phyloP scores from a whole-genome alignment of 306 rosid genomes.

The Vigna angularis region DNA sequence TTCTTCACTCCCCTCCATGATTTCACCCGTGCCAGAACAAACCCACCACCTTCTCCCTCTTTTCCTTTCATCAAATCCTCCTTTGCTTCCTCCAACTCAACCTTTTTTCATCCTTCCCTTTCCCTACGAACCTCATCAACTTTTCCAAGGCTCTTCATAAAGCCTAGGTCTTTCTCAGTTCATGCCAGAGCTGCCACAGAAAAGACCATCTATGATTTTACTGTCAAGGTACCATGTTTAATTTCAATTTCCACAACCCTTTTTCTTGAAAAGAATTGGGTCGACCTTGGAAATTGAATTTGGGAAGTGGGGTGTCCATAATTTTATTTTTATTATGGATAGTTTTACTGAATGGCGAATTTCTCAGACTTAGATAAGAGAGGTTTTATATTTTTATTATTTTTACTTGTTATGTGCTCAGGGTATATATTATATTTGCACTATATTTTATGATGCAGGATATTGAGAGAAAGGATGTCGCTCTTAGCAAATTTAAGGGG shows the following conservation, averaged over 20 bases:
- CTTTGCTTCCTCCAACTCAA: conserved; percentile 68
- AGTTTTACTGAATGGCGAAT: not conserved
- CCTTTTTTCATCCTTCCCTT: conserved; percentile 55
- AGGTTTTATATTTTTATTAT: not conserved
- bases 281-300: conserved; percentile 31
- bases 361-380: not conserved
- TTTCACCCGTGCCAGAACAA: conserved; percentile 40
- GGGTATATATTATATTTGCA: conserved; percentile 8
- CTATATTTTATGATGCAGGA: conserved; percentile 62
- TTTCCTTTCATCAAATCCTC: conserved; percentile 59
- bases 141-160: conserved; percentile 43
- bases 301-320: not conserved
- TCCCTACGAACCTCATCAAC: conserved; percentile 46
- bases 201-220: conserved; percentile 79
- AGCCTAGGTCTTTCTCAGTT: conserved; percentile 58
- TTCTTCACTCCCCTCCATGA: conserved; percentile 50
- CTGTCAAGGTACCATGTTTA: conserved; percentile 70
- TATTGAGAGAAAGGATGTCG: conserved; percentile 82
- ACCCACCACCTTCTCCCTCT: conserved; percentile 35
- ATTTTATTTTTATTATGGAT: not conserved
- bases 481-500: conserved; percentile 87
- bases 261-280: conserved; percentile 5
- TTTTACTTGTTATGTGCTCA: not conserved
- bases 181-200: conserved; percentile 82
- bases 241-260: conserved; percentile 1